These are phyloP conservation scores for Pseudocercospora musae DNA, from an alignment of 2,329 filamentous ascomycete genomes.

Conservation along the genomic window DNA sequence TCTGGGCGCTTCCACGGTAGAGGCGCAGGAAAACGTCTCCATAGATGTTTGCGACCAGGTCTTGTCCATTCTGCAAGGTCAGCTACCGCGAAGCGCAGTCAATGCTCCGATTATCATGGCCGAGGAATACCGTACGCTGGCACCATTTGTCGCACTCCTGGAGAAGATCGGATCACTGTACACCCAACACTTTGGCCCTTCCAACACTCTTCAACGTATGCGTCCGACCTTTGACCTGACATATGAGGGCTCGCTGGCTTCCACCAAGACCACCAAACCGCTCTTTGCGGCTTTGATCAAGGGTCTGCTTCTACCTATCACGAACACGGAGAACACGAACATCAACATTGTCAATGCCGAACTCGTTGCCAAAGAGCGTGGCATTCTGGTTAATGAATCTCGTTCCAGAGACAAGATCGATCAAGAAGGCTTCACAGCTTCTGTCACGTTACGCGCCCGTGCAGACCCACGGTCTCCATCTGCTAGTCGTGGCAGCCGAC, in stretches of 20 bases:
- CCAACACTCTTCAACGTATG: constrained; percentile 41
- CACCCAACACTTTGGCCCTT: constrained; percentile 66
- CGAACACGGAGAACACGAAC: constrained; percentile 61
- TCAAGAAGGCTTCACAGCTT: constrained; percentile 64
- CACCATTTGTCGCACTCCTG: constrained; percentile 71
- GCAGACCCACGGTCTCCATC: constrained; percentile 33
- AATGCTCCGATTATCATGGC: constrained; percentile 79
- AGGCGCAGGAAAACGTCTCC: constrained; percentile 81
- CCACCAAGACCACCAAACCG: constrained; percentile 70
- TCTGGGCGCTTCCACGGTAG: constrained; percentile 73
- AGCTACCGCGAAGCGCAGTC: constrained; percentile 68
- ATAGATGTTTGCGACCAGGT: constrained; percentile 81
- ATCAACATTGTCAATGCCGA: constrained; percentile 83
- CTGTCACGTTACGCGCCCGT: constrained; percentile 64
- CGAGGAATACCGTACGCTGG: constrained; percentile 73
- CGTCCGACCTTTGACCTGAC: constrained; percentile 71
- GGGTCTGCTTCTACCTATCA: constrained; percentile 68
- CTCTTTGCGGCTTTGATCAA: constrained; percentile 77
- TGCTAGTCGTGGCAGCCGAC: constrained; percentile 18
- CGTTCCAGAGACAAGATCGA: constrained; percentile 59
- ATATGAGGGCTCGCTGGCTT: constrained; percentile 72
- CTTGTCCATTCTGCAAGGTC: constrained; percentile 67
- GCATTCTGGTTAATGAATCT: constrained; percentile 73
- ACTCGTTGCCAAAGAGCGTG: constrained; percentile 71
- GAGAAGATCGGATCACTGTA: constrained; percentile 78